Evolutionary conservation across 495 filamentous ascomycete genomes (phyloP).

Genomic region (Trichoderma asperelloides): DNA sequence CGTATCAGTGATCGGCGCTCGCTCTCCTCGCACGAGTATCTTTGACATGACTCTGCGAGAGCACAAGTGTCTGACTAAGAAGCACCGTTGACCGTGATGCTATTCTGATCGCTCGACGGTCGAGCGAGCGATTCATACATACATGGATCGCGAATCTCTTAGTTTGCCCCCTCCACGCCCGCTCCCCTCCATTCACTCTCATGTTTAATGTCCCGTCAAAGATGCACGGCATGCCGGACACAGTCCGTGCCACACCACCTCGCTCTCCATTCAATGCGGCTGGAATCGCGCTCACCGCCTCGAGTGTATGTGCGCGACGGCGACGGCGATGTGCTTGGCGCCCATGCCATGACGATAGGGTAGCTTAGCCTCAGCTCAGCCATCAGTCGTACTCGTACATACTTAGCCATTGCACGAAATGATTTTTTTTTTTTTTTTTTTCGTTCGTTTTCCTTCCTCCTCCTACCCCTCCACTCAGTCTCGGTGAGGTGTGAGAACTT

Average conservation of each 20-base stretch:
- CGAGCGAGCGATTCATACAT: background rate
- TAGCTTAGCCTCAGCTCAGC: background rate
- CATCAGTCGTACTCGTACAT: background rate
- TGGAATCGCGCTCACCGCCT: constrained; percentile 7
- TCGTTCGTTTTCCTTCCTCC: too few species aligned
- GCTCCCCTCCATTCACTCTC: background rate
- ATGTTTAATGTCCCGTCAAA: background rate
- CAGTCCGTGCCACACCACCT: constrained; percentile 2
- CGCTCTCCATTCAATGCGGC: background rate
- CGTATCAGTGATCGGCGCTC: background rate
- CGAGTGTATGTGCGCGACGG: background rate
- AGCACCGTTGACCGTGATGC: background rate
- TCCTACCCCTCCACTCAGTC: too few species aligned
- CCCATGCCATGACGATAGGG: background rate
- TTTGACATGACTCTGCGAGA: background rate
- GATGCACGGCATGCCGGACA: constrained; percentile 7
- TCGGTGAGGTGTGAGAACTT: too few species aligned
- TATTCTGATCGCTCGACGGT: background rate
- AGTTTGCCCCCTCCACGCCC: background rate
- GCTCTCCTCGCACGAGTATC: background rate
- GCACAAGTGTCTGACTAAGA: background rate
- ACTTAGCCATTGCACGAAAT: background rate
- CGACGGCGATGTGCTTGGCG: background rate
- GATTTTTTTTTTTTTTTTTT: too few species aligned
- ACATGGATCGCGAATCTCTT: background rate